phyloP scores from a whole-genome alignment of 2,329 filamentous ascomycete species.

The Colletotrichum sp. region DNA sequence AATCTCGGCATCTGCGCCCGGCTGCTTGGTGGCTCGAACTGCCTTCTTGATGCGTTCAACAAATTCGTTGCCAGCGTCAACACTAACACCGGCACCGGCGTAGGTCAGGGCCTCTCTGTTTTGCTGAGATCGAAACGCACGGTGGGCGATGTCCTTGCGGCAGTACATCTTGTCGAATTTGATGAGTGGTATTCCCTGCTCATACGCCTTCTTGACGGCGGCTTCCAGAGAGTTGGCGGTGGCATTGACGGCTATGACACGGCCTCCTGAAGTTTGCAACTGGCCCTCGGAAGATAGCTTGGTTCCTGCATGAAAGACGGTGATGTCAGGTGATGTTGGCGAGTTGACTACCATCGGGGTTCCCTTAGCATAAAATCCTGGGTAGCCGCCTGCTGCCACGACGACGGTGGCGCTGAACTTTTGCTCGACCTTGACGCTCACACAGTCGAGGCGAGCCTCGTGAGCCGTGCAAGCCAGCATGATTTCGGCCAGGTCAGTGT shows the following conservation, averaged over 20 bases:
- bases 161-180: conserved; percentile 84
- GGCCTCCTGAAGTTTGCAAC: conserved; percentile 76
- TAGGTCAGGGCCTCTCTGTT: conserved; percentile 76
- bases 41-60: conserved; percentile 91
- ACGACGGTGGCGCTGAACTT: conserved; percentile 83
- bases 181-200: conserved; percentile 71
- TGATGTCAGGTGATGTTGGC: conserved; percentile 50
- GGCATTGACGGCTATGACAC: conserved; percentile 85
- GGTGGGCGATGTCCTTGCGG: conserved; percentile 84
- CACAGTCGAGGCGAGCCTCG: conserved; percentile 69
- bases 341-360: conserved; percentile 51
- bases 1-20: conserved; percentile 91
- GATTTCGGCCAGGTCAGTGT: conserved; percentile 82
- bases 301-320: conserved; percentile 89
- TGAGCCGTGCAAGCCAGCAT: conserved; percentile 75
- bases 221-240: conserved; percentile 70
- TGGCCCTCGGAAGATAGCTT: conserved; percentile 55
- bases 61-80: conserved; percentile 91
- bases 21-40: conserved; percentile 82
- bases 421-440: conserved; percentile 65
- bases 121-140: conserved; percentile 60
- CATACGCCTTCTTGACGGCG: conserved; percentile 80
- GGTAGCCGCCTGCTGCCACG: conserved; percentile 84
- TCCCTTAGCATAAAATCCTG: conserved; percentile 78
- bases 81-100: conserved; percentile 90